A percentile compares a stretch with the other conserved stretches of the same genome.
Conservation (phyloP, 768 basidiomycete species). For the Leucosporidium creatinivorum region DNA sequence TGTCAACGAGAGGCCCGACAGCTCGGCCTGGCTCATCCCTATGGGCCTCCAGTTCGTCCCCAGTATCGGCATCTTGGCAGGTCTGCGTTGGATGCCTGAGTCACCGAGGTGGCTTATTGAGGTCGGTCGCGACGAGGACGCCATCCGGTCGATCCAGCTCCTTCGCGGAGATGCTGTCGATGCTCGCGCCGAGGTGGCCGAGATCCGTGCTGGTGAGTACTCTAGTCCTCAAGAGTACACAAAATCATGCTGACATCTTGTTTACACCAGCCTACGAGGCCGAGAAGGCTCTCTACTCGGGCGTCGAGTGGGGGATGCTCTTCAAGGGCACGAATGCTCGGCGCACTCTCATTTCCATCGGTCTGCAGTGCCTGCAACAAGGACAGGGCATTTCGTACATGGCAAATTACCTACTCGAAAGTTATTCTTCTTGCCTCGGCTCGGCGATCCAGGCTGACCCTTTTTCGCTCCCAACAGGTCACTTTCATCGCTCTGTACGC, state of each 20-base stretch:
- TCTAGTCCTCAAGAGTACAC: too few relatives aligned
- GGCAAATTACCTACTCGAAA: too few relatives aligned
- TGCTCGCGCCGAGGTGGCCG: background rate
- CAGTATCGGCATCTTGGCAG: background rate
- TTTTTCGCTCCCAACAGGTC: too few relatives aligned
- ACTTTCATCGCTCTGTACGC: too few relatives aligned
- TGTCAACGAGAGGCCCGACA: too few relatives aligned
- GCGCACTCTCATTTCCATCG: background rate
- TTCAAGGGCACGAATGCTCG: constrained; percentile 15
- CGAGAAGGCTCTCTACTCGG: constrained; percentile 1
- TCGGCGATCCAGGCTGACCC: too few relatives aligned
- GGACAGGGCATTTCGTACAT: constrained; percentile 15
- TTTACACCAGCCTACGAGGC: constrained; percentile 13
- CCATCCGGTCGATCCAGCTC: constrained; percentile 4
- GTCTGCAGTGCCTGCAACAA: constrained; percentile 17
- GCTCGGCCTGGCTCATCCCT: too few relatives aligned
- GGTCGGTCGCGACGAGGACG: too few relatives aligned
- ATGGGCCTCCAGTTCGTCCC: background rate
- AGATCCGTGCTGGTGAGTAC: background rate
- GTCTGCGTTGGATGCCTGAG: constrained; percentile 5
- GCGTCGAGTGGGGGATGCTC: background rate
- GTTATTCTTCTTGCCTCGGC: too few relatives aligned
- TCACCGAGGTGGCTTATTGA: constrained; percentile 5
- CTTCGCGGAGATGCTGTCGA: constrained; percentile 14
- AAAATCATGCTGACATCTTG: constrained; percentile 12